Evolutionary conservation across 75 land plant species (phyloP).

Genomic region (Picea sitchensis): DNA sequence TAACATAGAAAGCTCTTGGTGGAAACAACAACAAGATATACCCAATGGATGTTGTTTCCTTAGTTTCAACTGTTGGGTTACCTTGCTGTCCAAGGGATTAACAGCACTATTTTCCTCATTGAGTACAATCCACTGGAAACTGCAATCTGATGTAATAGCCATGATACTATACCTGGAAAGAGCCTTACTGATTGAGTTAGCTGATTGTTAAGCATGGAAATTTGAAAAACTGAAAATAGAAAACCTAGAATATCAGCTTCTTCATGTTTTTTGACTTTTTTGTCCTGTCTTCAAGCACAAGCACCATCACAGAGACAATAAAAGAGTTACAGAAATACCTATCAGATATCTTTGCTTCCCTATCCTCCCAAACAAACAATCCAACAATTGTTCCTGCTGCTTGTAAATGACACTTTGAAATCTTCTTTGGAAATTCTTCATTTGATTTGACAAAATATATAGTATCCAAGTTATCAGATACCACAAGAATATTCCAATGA

Average conservation of each 20-base stretch:
- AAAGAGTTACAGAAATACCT: constrained; percentile 33
- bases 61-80: constrained; percentile 7
- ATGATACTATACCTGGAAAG: constrained; percentile 31
- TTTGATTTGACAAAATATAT: constrained; percentile 53
- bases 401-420: constrained; percentile 37
- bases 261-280: neutral
- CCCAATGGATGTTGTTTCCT: constrained; percentile 34
- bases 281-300: too few species aligned
- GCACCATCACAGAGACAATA: neutral
- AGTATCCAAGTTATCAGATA: constrained; percentile 38
- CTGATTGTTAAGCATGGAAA: too few species aligned
- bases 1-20: constrained; percentile 43
- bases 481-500: constrained; percentile 38
- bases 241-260: too few species aligned
- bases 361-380: constrained; percentile 29
- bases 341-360: constrained; percentile 16
- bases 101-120: constrained; percentile 25
- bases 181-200: neutral
- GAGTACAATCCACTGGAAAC: constrained; percentile 39
- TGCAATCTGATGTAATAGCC: constrained; percentile 63
- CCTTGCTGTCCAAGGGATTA: neutral
- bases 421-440: constrained; percentile 46
- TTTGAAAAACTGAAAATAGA: neutral
- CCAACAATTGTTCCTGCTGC: constrained; percentile 30
- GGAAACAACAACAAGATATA: constrained; percentile 41